These are phyloP conservation scores for Musa schizocarpa DNA, from an alignment of 176 grass and related monocot species.

Conservation along the genomic window DNA sequence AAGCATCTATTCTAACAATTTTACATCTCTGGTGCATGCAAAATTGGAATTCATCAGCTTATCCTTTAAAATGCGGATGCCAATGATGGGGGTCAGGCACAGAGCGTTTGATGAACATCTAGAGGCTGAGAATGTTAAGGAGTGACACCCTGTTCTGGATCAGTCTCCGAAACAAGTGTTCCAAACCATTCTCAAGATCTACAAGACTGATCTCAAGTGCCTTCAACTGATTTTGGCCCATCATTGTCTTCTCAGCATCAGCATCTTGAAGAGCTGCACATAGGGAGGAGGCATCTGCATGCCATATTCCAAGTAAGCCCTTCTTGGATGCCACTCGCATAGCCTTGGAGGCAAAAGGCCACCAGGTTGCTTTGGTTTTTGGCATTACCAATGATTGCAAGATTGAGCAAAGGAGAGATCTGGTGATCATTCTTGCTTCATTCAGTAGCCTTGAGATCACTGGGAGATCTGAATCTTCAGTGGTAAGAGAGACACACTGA, in stretches of 20 bases:
- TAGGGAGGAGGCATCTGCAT: not conserved
- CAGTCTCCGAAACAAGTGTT: not conserved
- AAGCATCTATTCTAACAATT: not conserved
- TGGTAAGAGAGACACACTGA: too few species aligned
- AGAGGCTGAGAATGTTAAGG: constrained; percentile 18
- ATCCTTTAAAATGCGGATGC: constrained; percentile 8
- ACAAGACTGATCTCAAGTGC: not conserved
- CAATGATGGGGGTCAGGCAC: not conserved
- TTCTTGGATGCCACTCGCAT: not conserved
- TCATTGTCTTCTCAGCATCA: not conserved
- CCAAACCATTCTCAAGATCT: constrained; percentile 9
- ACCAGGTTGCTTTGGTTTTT: not conserved
- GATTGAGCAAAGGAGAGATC: constrained; percentile 1
- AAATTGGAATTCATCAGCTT: not conserved
- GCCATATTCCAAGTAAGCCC: not conserved
- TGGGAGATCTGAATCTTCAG: not conserved
- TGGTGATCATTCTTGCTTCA: constrained; percentile 2
- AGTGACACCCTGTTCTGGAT: constrained; percentile 20
- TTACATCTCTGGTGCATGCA: not conserved
- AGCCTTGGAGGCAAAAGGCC: constrained; percentile 6
- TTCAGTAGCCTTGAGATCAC: not conserved
- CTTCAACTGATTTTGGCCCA: not conserved
- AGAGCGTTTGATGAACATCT: not conserved
- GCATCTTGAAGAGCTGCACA: not conserved
- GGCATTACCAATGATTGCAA: not conserved